These are phyloP conservation scores for Alternaria alternata DNA, from an alignment of 2,329 filamentous ascomycete genomes.

Conservation along the genomic window DNA sequence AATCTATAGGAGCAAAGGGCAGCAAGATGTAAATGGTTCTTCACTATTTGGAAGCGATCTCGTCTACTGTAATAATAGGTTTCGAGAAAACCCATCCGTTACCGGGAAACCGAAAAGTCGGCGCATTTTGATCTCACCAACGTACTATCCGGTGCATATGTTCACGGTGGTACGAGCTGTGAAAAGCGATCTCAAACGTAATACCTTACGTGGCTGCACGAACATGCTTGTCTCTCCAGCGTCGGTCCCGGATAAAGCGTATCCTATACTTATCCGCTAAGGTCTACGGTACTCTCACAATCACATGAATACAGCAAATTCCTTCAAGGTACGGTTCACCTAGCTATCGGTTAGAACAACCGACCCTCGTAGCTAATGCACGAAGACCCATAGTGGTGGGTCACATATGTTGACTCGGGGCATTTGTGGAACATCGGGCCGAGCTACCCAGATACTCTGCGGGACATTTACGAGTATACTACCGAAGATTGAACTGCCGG, in stretches of 20 bases:
- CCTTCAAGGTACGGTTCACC: background rate
- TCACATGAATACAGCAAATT: background rate
- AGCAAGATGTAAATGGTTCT: background rate
- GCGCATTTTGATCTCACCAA: slow-evolving; percentile 4
- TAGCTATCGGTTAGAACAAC: background rate
- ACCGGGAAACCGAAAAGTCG: slow-evolving; percentile 2
- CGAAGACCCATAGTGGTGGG: background rate
- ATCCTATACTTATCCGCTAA: background rate
- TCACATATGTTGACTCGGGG: slow-evolving; percentile 1
- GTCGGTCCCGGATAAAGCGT: background rate
- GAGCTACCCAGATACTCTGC: background rate
- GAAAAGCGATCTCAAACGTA: background rate
- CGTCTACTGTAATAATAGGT: slow-evolving; percentile 5
- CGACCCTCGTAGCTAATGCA: background rate
- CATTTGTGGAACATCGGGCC: slow-evolving; percentile 10
- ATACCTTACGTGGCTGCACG: background rate
- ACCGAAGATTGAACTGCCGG: background rate
- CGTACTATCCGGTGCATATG: slow-evolving; percentile 5
- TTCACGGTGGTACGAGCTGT: background rate
- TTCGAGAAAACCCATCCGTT: background rate
- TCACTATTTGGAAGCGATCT: background rate
- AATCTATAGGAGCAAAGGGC: background rate
- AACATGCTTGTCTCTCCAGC: too few relatives aligned
- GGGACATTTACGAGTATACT: slow-evolving; percentile 7
- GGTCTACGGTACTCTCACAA: background rate